Conservation (phyloP, 73 alveolate genomes). For the Durusdinium trenchii region DNA sequence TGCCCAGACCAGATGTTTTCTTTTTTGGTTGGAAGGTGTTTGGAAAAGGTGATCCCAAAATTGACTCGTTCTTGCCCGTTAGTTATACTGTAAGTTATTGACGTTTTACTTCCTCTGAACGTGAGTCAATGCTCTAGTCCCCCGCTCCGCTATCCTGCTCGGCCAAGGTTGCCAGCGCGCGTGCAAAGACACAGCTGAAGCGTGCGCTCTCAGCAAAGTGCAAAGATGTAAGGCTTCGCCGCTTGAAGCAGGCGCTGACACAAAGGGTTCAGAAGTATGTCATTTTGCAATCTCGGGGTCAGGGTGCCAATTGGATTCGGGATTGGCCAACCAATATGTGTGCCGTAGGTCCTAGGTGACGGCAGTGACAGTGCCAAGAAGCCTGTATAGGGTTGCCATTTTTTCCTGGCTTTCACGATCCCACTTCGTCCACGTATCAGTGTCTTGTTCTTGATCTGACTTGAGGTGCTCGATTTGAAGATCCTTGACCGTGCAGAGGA, state of each 20-base stretch:
- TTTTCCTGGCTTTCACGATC: not conserved
- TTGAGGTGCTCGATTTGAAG: conserved; percentile 35
- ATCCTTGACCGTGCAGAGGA: not conserved
- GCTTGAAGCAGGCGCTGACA: conserved; percentile 88
- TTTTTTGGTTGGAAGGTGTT: no score
- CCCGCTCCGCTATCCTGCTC: not conserved
- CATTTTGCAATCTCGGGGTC: not conserved
- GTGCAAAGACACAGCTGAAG: conserved; percentile 80
- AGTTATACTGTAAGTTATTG: no score
- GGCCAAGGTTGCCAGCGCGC: conserved; percentile 36
- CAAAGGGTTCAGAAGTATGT: no score
- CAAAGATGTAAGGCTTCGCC: conserved; percentile 43
- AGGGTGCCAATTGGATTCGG: no score
- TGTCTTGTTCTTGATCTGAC: not conserved
- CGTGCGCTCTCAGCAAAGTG: conserved; percentile 57
- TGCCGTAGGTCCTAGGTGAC: no score
- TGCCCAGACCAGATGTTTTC: no score
- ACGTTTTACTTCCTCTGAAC: no score
- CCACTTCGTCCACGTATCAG: not conserved
- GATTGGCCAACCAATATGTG: no score
- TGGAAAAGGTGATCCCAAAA: no score
- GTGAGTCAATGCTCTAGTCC: not conserved
- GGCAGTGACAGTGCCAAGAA: no score
- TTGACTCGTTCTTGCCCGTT: no score
- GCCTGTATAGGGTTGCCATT: not conserved